These are phyloP conservation scores for Coelastrella sp. DNA, from an alignment of 139 green algal genomes.

Conservation along the genomic window DNA sequence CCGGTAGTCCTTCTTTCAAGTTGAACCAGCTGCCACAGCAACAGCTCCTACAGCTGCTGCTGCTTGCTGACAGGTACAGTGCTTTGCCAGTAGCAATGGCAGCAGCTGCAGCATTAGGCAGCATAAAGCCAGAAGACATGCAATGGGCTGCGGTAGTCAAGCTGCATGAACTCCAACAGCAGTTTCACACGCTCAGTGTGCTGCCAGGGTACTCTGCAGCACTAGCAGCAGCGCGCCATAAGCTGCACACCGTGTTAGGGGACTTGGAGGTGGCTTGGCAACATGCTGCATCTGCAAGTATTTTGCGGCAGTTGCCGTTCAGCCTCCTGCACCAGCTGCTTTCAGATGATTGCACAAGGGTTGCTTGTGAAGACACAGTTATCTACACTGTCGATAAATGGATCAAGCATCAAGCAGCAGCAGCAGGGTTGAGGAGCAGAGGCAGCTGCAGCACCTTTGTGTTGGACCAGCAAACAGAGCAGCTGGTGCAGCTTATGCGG, in stretches of 20 bases:
- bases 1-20: background rate
- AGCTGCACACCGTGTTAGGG: background rate
- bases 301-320: conserved; percentile 1
- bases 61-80: conserved; percentile 10
- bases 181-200: background rate
- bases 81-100: background rate
- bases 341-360: background rate
- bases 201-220: conserved; percentile 19
- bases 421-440: background rate
- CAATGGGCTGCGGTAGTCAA: background rate
- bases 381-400: conserved; percentile 3
- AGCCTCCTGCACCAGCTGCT: conserved; percentile 4
- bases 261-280: conserved; percentile 18
- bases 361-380: conserved; percentile 6
- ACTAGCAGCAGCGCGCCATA: background rate
- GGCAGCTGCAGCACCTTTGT: background rate
- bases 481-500: background rate
- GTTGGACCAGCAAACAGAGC: background rate
- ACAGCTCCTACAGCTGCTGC: conserved; percentile 23
- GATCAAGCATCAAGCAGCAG: background rate
- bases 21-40: background rate
- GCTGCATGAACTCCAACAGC: conserved; percentile 14
- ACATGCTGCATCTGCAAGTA: background rate
- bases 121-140: background rate
- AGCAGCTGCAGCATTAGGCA: conserved; percentile 20